These are phyloP conservation scores for Populus pruinosa DNA, from an alignment of 345 rosid species.

Conservation along the genomic window DNA sequence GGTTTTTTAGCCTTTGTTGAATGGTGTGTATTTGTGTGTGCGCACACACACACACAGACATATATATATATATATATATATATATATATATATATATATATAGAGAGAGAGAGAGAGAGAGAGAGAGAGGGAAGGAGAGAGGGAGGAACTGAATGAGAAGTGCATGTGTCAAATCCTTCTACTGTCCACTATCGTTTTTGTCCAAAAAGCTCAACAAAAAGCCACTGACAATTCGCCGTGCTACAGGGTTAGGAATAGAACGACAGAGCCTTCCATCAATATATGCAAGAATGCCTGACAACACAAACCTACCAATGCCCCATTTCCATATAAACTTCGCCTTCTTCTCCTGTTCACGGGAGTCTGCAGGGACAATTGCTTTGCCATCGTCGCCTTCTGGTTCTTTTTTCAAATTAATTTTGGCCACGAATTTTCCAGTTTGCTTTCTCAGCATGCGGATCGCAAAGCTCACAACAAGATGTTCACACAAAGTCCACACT, in stretches of 20 bases:
- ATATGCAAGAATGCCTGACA: slow-evolving; percentile 78
- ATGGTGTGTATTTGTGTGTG: too few species aligned
- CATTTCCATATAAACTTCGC: slow-evolving; percentile 62
- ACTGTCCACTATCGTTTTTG: slow-evolving; percentile 32
- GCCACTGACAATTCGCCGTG: slow-evolving; percentile 86
- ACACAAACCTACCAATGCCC: slow-evolving; percentile 62
- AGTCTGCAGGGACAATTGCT: slow-evolving; percentile 33
- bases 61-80: too few species aligned
- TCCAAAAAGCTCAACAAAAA: slow-evolving; percentile 75
- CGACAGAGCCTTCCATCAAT: slow-evolving; percentile 88
- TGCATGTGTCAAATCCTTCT: neutral
- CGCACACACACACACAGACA: too few species aligned
- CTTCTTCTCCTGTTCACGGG: slow-evolving; percentile 29
- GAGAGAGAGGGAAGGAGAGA: neutral
- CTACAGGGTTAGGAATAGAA: slow-evolving; percentile 79
- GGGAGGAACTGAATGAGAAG: neutral
- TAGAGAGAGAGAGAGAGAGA: too few species aligned
- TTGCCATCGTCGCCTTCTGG: slow-evolving; percentile 22
- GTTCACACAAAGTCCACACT: slow-evolving; percentile 72
- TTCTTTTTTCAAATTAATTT: slow-evolving; percentile 35
- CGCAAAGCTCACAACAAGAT: slow-evolving; percentile 84
- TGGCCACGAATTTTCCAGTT: slow-evolving; percentile 40
- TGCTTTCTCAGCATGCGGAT: slow-evolving; percentile 65
- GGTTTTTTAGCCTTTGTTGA: too few species aligned
- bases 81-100: too few species aligned